Evolutionary conservation across 805 yeast species (phyloP).

Genomic region (Starmerella kuoi): DNA sequence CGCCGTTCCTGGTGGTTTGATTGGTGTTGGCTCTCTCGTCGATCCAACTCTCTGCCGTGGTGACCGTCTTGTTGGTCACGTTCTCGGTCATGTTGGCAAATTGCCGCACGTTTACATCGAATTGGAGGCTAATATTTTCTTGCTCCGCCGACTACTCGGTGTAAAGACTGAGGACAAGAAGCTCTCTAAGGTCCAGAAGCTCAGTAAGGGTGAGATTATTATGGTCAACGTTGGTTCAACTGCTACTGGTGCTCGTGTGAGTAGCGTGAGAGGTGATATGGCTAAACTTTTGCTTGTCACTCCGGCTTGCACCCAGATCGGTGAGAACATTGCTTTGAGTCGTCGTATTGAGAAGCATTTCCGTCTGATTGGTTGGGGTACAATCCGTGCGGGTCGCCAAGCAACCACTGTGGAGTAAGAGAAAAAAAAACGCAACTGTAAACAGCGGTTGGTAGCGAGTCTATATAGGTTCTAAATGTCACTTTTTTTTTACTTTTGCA

Average conservation of each 20-base stretch:
- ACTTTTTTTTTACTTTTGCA: too few relatives aligned
- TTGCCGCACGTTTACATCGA: slow-evolving; percentile 94
- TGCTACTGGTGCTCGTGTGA: slow-evolving; percentile 98
- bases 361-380: slow-evolving; percentile 99
- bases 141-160: slow-evolving; percentile 92
- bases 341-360: slow-evolving; percentile 99
- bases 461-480: too few relatives aligned
- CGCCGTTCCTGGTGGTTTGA: slow-evolving; percentile 99
- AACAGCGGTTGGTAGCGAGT: too few relatives aligned
- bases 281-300: slow-evolving; percentile 93
- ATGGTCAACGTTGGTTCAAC: slow-evolving; percentile 99
- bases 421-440: too few relatives aligned
- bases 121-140: slow-evolving; percentile 92
- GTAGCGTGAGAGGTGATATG: slow-evolving; percentile 97
- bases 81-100: slow-evolving; percentile 93
- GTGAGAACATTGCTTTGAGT: slow-evolving; percentile 95
- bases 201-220: slow-evolving; percentile 85
- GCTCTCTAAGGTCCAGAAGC: slow-evolving; percentile 91
- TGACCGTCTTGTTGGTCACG: slow-evolving; percentile 98
- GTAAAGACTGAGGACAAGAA: slow-evolving; percentile 96
- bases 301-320: slow-evolving; percentile 97
- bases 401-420: slow-evolving; percentile 11
- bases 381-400: slow-evolving; percentile 53
- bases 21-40: slow-evolving; percentile 98
- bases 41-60: slow-evolving; percentile 99